Base-by-base conservation (phyloP, 2,329 filamentous ascomycete genomes). In the Aspergillus clavatus region DNA sequence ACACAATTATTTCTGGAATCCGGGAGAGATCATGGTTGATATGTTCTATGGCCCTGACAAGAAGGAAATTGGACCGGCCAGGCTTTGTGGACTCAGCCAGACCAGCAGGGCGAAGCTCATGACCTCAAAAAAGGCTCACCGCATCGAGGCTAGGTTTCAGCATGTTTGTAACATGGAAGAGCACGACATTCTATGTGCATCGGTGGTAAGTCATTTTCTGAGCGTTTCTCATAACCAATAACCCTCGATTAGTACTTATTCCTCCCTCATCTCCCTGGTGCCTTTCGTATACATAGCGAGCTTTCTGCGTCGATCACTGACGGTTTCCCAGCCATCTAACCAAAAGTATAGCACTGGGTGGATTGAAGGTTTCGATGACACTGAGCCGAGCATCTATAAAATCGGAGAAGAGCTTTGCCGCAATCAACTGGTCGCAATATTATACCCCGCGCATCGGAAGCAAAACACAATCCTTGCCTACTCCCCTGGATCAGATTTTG, bases 351-450 rank as follows among this genome's bases (percentile, higher is more conserved):
- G 54, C 28, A 65, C 58, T 41, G 62, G 61, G 27, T 70, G 62
- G 59, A 50, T 69, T 21, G 54, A 65, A 43, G 61, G 62, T 0
- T 72, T 58, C 45, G 35, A 55, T 12, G 62, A 70, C 36, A 66
- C 60, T 3, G 54, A 61, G 24, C 21, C 48, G 7, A 42, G 42
- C 2, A 33, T 71, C 8, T 57, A 56, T 29, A 43, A 43, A 3
- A 50, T 67, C 39, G 57, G 59, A 10, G 45, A 63, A 14, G 46
- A 54, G 12, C 55, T 71, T 14, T 48, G 48, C 3, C 47, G 48
- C 14, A 46, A 56, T 14, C 47, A 60, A 14, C 47, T 59, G 8
- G 51, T 64, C 29, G 67, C 62, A 7, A 59, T 69, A 41, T 63
- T 53, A 40, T 54, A 57, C 29, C 55, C 59, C 22, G 40, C 44